These are phyloP conservation scores for Amylostereum areolatum DNA, from an alignment of 1,284 basidiomycete genomes.

Conservation along the genomic window DNA sequence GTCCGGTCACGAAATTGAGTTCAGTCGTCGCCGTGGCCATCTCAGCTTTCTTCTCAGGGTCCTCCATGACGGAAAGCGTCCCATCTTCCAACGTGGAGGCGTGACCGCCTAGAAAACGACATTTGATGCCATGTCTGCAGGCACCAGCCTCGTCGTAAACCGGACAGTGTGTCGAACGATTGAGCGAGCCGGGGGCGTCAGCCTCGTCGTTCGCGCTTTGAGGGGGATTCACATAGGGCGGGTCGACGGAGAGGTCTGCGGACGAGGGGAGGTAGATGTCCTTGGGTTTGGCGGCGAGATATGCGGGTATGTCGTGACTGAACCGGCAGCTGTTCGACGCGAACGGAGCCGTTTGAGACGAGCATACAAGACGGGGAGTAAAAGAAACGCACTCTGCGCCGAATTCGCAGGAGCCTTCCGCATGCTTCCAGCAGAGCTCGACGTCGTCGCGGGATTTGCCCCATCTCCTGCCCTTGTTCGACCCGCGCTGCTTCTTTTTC, in stretches of 20 bases:
- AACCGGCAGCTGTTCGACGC: conserved; percentile 61
- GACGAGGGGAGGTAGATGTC: conserved; percentile 62
- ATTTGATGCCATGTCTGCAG: conserved; percentile 87
- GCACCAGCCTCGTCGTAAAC: conserved; percentile 70
- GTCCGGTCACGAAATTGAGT: conserved; percentile 64
- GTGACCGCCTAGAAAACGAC: conserved; percentile 85
- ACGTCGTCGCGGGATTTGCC: conserved; percentile 68
- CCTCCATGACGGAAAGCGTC: conserved; percentile 36
- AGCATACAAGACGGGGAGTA: conserved; percentile 4
- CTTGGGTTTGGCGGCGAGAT: conserved; percentile 70
- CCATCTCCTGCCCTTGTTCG: conserved; percentile 75
- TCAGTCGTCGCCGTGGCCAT: conserved; percentile 55
- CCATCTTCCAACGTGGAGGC: conserved; percentile 37
- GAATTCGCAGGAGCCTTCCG: conserved; percentile 60
- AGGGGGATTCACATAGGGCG: conserved; percentile 46
- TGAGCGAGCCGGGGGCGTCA: conserved; percentile 35
- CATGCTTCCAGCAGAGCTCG: conserved; percentile 71
- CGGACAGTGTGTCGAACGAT: conserved; percentile 59
- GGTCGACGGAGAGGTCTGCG: conserved; percentile 31
- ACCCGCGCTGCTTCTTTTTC: conserved; percentile 68
- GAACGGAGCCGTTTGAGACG: not conserved
- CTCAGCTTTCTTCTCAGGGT: conserved; percentile 54
- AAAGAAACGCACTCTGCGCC: conserved; percentile 47
- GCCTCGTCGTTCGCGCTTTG: conserved; percentile 15
- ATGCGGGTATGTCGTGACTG: conserved; percentile 74